phyloP scores from a whole-genome alignment of 2,329 filamentous ascomycete genomes.

The Apiospora malaysiana region DNA sequence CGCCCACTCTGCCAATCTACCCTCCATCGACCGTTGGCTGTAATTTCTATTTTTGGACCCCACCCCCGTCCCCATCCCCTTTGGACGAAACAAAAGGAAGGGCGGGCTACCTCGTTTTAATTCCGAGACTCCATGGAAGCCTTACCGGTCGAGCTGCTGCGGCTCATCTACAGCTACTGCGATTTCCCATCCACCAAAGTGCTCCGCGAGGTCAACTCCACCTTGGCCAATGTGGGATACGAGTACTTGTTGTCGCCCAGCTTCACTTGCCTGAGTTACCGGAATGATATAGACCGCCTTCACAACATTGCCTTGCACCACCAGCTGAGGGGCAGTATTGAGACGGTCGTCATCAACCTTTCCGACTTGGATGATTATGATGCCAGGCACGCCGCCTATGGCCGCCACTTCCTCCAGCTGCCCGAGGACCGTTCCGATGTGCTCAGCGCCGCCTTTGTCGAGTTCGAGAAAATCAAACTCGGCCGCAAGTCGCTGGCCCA shows the following conservation, averaged over 20 bases:
- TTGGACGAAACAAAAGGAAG: background rate
- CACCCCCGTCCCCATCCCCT: background rate
- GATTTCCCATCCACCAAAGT: constrained; percentile 45
- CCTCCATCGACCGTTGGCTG: background rate
- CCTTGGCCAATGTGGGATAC: constrained; percentile 48
- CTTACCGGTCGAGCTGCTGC: constrained; percentile 48
- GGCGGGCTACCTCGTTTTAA: constrained; percentile 12
- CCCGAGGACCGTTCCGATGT: constrained; percentile 44
- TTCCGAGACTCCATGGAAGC: constrained; percentile 36
- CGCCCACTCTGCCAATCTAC: background rate
- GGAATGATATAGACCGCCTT: constrained; percentile 51
- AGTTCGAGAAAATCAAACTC: constrained; percentile 44
- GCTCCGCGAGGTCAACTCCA: constrained; percentile 47
- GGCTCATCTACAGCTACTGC: constrained; percentile 50
- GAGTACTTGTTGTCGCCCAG: constrained; percentile 48
- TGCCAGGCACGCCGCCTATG: constrained; percentile 42
- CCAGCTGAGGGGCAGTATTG: constrained; percentile 48
- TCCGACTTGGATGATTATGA: constrained; percentile 49
- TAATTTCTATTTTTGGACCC: constrained; percentile 2
- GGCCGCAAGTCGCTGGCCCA: constrained; percentile 41
- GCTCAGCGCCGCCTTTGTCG: constrained; percentile 43
- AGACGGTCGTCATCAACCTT: constrained; percentile 52
- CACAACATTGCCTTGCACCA: constrained; percentile 50
- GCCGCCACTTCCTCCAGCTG: constrained; percentile 45
- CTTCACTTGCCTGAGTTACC: constrained; percentile 52